Evolutionary conservation across 2,329 filamentous ascomycete genomes (phyloP).

Genomic region (Ophiostoma perfectum): DNA sequence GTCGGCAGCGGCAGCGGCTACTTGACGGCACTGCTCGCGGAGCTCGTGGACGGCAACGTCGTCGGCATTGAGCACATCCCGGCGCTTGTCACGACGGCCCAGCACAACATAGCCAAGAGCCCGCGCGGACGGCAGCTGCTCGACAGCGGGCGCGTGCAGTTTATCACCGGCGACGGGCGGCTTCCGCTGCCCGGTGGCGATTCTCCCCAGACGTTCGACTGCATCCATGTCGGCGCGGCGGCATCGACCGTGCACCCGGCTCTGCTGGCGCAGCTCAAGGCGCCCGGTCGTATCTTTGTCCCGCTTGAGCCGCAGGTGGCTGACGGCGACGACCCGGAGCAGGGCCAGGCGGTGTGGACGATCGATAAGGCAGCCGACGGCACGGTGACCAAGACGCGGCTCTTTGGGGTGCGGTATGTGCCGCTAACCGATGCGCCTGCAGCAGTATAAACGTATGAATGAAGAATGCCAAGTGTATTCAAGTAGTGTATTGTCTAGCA

Average conservation of each 20-base stretch:
- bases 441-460: not conserved
- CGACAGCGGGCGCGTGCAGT: constrained; percentile 58
- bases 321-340: constrained; percentile 10
- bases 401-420: constrained; percentile 72
- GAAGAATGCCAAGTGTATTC: not conserved
- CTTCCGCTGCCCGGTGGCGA: constrained; percentile 32
- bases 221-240: constrained; percentile 90
- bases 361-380: constrained; percentile 67
- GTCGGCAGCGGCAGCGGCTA: constrained; percentile 76
- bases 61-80: constrained; percentile 71
- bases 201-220: constrained; percentile 60
- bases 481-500: constrained; percentile 4
- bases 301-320: constrained; percentile 69
- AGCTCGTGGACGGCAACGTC: constrained; percentile 58
- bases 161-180: constrained; percentile 70
- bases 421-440: constrained; percentile 25
- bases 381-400: constrained; percentile 51
- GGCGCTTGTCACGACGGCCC: constrained; percentile 57
- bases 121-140: constrained; percentile 55
- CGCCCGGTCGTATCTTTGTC: constrained; percentile 76
- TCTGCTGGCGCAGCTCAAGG: constrained; percentile 69
- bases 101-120: constrained; percentile 61
- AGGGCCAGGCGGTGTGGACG: constrained; percentile 62
- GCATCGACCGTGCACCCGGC: constrained; percentile 66
- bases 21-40: constrained; percentile 80